Evolutionary conservation across 2,329 filamentous ascomycete genomes (phyloP), one percentile per base, ranked within the genome.

Genomic region (Passalora sequoiae): DNA sequence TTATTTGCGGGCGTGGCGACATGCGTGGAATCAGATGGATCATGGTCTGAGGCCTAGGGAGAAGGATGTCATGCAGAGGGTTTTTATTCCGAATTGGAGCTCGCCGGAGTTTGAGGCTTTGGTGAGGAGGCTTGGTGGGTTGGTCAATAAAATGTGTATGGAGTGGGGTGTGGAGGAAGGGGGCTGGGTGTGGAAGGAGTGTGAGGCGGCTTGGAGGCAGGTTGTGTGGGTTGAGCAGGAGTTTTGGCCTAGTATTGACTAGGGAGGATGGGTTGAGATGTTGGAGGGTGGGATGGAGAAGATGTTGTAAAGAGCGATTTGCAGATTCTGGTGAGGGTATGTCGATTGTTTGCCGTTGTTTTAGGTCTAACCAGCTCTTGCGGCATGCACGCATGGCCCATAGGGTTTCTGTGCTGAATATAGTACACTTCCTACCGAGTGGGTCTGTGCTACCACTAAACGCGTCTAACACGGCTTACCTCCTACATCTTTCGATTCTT

Each of bases 81-180:
- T 68, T 1, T 65, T 74, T 21, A 73, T 74, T 29, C 71, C 71
- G 0, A 74, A 74, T 47, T 74, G 71, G 71, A 73, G 68, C 5
- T 68, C 65, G 8, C 60, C 62, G 6, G 69, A 71, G 36, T 74
- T 73, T 53, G 63, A 62, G 55, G 71, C 68, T 40, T 73, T 74
- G 49, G 70, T 74, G 21, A 63, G 70, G 43, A 64, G 65, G 17
- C 66, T 69, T 41, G 65, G 69, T 24, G 61, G 61, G 3, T 60
- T 74, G 27, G 68, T 72, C 37, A 68, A 74, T 48, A 69, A 72
- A 51, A 64, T 70, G 24, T 27, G 24, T 30, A 35, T 33, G 62
- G 70, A 45, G 61, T 68, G 50, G 63, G 61, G 38, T 54, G 60
- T 43, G 61, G 65, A 47, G 55, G 63, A 42, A 58, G 66, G 49